A percentile compares a stretch with the other conserved stretches of the same genome.
Conservation (phyloP, 2,329 filamentous ascomycete genomes). For the Fusarium agapanthi region DNA sequence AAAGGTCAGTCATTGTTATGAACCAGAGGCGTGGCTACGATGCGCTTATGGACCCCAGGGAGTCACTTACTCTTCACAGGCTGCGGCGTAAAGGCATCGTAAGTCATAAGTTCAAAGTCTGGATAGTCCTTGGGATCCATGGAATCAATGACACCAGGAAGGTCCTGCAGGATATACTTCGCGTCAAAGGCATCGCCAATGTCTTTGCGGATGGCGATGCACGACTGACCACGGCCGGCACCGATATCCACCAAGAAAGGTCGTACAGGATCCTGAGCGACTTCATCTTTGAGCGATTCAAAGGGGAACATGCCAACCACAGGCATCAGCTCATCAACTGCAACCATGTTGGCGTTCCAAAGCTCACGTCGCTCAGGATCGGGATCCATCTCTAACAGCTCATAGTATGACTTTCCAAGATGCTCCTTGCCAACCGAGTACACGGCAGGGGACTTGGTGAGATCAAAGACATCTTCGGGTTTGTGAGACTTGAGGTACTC, state of each 20-base stretch:
- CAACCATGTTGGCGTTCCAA: slow-evolving; percentile 47
- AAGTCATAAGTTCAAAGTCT: slow-evolving; percentile 41
- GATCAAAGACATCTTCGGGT: slow-evolving; percentile 45
- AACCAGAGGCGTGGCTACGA: not conserved
- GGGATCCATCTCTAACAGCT: slow-evolving; percentile 43
- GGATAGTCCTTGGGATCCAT: slow-evolving; percentile 32
- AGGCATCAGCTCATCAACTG: slow-evolving; percentile 46
- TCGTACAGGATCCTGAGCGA: slow-evolving; percentile 42
- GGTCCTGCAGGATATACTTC: slow-evolving; percentile 47
- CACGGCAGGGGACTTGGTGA: slow-evolving; percentile 46
- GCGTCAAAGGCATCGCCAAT: slow-evolving; percentile 34
- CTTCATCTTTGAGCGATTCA: slow-evolving; percentile 40
- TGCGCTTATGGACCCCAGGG: accelerated
- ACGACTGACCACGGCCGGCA: slow-evolving; percentile 45
- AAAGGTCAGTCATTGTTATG: not conserved
- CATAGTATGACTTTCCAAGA: slow-evolving; percentile 48
- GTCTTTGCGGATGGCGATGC: slow-evolving; percentile 43
- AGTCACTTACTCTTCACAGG: slow-evolving; percentile 34
- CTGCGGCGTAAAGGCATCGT: slow-evolving; percentile 30
- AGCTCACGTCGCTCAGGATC: slow-evolving; percentile 43
- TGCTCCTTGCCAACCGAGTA: slow-evolving; percentile 45
- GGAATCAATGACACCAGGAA: slow-evolving; percentile 44
- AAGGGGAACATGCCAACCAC: slow-evolving; percentile 50
- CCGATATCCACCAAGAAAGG: slow-evolving; percentile 46
- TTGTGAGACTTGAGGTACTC: slow-evolving; percentile 46